These are phyloP conservation scores for Inga laurina DNA, from an alignment of 306 rosid genomes.

Conservation along the genomic window DNA sequence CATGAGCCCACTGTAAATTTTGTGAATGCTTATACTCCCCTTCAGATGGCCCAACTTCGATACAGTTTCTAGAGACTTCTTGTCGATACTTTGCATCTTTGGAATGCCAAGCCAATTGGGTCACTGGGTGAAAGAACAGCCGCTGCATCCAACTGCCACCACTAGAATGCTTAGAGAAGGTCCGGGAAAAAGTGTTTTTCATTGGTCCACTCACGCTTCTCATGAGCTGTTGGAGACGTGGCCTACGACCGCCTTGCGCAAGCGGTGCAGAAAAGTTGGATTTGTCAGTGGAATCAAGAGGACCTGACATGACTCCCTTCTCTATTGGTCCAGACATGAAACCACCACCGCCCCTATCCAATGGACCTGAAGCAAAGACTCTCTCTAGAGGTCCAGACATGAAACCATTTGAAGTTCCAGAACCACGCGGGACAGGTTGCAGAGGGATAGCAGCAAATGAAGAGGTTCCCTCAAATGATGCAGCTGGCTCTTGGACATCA, in stretches of 20 bases:
- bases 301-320: conserved; percentile 74
- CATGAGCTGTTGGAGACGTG: conserved; percentile 58
- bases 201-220: conserved; percentile 73
- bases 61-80: conserved; percentile 44
- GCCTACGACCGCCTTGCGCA: conserved; percentile 50
- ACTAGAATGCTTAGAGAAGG: conserved; percentile 55
- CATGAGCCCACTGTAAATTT: conserved; percentile 79
- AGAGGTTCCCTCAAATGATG: conserved; percentile 68
- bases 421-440: conserved; percentile 75
- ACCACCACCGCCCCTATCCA: conserved; percentile 60
- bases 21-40: conserved; percentile 51
- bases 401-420: conserved; percentile 63
- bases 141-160: conserved; percentile 64
- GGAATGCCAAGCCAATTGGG: conserved; percentile 62
- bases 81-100: conserved; percentile 54
- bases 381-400: conserved; percentile 77
- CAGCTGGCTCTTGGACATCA: conserved; percentile 60
- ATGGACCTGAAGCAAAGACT: conserved; percentile 57
- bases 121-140: conserved; percentile 54
- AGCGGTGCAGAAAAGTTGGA: conserved; percentile 71
- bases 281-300: conserved; percentile 61
- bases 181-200: conserved; percentile 63
- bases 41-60: conserved; percentile 47
- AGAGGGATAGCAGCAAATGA: conserved; percentile 68
- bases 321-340: conserved; percentile 75